These are phyloP conservation scores for Collariella sp. DNA, from an alignment of 495 filamentous ascomycete species.

Conservation along the genomic window DNA sequence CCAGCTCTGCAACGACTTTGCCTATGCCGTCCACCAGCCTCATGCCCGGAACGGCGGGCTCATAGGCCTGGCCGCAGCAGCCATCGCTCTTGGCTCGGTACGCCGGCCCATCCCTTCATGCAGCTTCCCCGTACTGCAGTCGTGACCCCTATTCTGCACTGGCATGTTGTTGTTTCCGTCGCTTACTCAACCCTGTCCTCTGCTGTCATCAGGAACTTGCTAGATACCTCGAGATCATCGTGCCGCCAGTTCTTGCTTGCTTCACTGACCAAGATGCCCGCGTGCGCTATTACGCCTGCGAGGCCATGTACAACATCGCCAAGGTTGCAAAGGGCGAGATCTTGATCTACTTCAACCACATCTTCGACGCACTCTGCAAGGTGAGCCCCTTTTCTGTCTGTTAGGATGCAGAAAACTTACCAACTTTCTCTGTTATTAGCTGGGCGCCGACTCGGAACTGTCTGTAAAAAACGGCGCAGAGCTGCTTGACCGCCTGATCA, in stretches of 20 bases:
- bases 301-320: conserved; percentile 99
- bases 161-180: not conserved
- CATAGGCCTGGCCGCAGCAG: conserved; percentile 92
- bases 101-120: conserved; percentile 31
- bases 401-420: not conserved
- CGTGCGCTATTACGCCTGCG: conserved; percentile 97
- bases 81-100: conserved; percentile 89
- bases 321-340: conserved; percentile 99
- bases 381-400: conserved; percentile 38
- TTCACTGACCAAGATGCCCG: conserved; percentile 97
- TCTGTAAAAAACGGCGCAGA: conserved; percentile 99
- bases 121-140: not conserved
- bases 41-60: conserved; percentile 95
- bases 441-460: conserved; percentile 90
- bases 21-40: conserved; percentile 94
- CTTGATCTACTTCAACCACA: conserved; percentile 90
- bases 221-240: conserved; percentile 81
- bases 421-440: conserved; percentile 40
- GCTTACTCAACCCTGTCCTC: conserved; percentile 1
- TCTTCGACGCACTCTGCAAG: conserved; percentile 96
- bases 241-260: conserved; percentile 95
- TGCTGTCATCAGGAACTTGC: conserved; percentile 59
- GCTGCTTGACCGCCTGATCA: conserved; percentile 88
- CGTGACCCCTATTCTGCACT: not conserved
- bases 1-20: conserved; percentile 95